phyloP scores from a whole-genome alignment of 2,329 filamentous ascomycete species.

The Fusarium nodosum region DNA sequence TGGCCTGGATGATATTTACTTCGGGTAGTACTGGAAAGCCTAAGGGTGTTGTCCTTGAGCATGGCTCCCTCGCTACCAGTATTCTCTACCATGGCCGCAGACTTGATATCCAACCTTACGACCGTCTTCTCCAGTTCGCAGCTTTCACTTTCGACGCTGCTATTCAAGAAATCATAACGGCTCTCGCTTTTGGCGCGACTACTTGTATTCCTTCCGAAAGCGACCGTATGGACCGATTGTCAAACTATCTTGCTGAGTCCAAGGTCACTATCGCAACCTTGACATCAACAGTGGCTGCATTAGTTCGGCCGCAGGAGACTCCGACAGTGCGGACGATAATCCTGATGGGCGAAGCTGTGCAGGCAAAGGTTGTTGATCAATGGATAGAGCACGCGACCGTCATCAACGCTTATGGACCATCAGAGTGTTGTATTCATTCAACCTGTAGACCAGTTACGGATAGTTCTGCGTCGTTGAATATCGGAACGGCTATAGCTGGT shows the following conservation, averaged over 20 bases:
- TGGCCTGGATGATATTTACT: constrained; percentile 11
- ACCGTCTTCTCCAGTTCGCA: constrained; percentile 8
- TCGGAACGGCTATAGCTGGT: constrained; percentile 7
- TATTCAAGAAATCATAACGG: constrained; percentile 10
- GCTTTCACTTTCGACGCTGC: constrained; percentile 4
- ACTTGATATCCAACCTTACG: constrained; percentile 2
- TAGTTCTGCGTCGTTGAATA: constrained; percentile 1
- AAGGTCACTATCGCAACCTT: constrained; percentile 6
- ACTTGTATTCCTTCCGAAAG: constrained; percentile 10
- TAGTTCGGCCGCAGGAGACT: constrained; percentile 9
- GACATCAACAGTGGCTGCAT: constrained; percentile 13
- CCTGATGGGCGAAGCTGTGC: constrained; percentile 7
- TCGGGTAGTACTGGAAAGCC: constrained; percentile 11
- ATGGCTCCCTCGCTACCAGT: constrained; percentile 8
- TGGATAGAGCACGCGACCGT: constrained; percentile 8
- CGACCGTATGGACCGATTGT: constrained; percentile 1
- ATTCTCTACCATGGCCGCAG: constrained; percentile 5
- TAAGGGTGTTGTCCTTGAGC: constrained; percentile 13
- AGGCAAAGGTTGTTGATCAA: constrained; percentile 8
- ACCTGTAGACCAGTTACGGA: constrained; percentile 8
- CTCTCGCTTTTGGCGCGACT: constrained; percentile 6
- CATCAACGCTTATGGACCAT: constrained; percentile 4
- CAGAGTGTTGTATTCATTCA: constrained; percentile 13
- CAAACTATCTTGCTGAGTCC: constrained; percentile 7
- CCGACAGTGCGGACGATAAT: constrained; percentile 13